Percentiles rank a stretch among this genome's conserved stretches.
Evolutionary conservation across 2,329 filamentous ascomycete genomes (phyloP).

Genomic region (Aspergillus chevalieri): DNA sequence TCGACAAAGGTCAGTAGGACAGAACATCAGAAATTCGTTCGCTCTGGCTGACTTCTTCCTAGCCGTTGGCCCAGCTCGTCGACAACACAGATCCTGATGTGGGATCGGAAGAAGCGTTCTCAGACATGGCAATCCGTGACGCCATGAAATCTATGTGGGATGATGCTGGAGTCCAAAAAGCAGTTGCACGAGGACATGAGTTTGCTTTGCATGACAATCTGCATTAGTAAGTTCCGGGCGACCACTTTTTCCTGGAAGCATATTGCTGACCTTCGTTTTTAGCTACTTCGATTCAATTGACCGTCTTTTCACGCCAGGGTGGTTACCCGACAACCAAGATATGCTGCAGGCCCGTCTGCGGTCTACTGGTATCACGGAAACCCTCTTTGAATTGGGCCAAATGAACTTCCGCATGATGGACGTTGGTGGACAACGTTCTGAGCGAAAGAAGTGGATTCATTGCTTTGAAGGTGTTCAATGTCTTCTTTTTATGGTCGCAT

Average conservation of each 20-base stretch:
- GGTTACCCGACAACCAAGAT: constrained; percentile 89
- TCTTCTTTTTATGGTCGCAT: constrained; percentile 85
- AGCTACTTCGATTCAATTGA: constrained; percentile 81
- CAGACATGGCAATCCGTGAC: constrained; percentile 53
- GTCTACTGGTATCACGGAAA: constrained; percentile 94
- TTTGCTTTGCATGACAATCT: constrained; percentile 95
- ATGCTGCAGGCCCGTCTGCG: constrained; percentile 82
- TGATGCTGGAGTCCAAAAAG: constrained; percentile 74
- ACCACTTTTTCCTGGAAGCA: constrained; percentile 4
- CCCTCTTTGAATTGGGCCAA: constrained; percentile 83
- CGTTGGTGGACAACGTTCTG: constrained; percentile 83
- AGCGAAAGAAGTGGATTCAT: constrained; percentile 97
- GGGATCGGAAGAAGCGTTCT: constrained; percentile 72
- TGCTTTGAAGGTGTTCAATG: constrained; percentile 93
- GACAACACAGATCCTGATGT: constrained; percentile 71
- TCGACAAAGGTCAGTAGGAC: constrained; percentile 64
- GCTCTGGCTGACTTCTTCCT: constrained; percentile 10
- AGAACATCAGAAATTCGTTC: background rate
- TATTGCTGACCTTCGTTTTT: constrained; percentile 10
- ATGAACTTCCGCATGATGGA: constrained; percentile 97
- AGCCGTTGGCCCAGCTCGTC: constrained; percentile 75
- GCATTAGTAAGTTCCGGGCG: constrained; percentile 63
- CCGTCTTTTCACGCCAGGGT: constrained; percentile 67
- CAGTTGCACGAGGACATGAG: constrained; percentile 91
- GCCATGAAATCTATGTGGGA: constrained; percentile 81